Conservation (phyloP, 163 green algal genomes). For the Prototheca cutis region DNA sequence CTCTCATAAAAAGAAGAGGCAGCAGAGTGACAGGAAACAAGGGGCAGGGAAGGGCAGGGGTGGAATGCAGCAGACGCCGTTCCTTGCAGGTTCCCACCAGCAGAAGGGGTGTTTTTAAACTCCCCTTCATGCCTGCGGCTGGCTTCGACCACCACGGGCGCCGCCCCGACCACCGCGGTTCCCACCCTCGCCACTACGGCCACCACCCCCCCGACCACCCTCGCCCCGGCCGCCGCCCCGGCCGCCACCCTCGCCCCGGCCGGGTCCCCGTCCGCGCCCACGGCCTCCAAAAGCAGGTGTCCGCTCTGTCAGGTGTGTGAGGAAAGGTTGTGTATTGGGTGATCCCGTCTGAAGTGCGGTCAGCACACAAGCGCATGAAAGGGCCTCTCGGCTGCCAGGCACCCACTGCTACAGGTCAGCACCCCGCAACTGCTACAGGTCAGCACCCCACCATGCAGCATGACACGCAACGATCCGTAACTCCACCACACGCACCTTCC, state of each 20-base stretch:
- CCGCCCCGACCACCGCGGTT: neutral
- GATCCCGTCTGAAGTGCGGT: neutral
- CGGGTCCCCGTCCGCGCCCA: conserved; percentile 30
- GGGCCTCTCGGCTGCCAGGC: too few species aligned
- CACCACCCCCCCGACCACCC: conserved; percentile 14
- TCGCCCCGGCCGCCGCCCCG: conserved; percentile 20
- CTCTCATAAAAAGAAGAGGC: too few species aligned
- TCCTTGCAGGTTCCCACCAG: too few species aligned
- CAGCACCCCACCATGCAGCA: too few species aligned
- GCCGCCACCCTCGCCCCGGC: conserved; percentile 15
- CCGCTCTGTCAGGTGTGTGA: too few species aligned
- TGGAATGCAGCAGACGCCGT: too few species aligned
- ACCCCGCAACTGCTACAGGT: too few species aligned
- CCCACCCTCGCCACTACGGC: conserved; percentile 1
- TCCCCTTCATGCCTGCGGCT: too few species aligned
- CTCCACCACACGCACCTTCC: conserved; percentile 31
- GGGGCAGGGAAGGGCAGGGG: too few species aligned
- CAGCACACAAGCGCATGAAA: neutral
- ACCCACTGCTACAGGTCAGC: too few species aligned
- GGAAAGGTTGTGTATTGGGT: neutral
- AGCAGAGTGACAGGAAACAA: too few species aligned
- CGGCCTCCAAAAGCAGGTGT: conserved; percentile 13
- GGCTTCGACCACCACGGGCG: neutral
- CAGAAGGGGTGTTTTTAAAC: too few species aligned
- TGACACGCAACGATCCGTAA: neutral